Base-by-base conservation (phyloP, 1,139 yeast genomes). In the Debaryomyces subglobosus region DNA sequence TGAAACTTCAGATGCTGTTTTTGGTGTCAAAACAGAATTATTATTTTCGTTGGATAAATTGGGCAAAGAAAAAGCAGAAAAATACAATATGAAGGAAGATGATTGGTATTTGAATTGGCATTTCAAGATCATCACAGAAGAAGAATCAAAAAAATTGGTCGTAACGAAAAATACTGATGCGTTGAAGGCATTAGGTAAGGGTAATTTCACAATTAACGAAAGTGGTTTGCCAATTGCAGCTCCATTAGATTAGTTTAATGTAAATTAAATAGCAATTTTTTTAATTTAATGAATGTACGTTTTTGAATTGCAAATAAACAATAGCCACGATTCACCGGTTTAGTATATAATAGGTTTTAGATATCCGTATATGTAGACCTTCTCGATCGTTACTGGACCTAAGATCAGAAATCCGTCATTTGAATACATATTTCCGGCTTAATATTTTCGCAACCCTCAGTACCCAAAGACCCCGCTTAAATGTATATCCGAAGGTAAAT, bases 1-100 rank as follows among this genome's bases (percentile, higher is more conserved):
- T 48, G 70, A 66, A 48, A 59, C 55, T 20, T 58, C 66, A 8
- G 72, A 68, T 52, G 70, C 71, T 24, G 70, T 66, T 3, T 66
- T 66, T 49, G 68, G 67, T 12, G 68, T 61, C 7, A 64, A 64
- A 49, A 47, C 58, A 12, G 54, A 51, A 13, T 53, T 63, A 43
- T 49, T 62, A 21, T 56, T 60, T 43, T 57, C 55, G 23, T 60
- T 60, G 54, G 57, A 49, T 24, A 54, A 49, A 44, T 47, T 55
- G 38, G 65, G 66, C 29, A 53, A 51, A 27, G 59, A 56, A 34
- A 50, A 53, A 30, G 68, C 68, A 6, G 46, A 47, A 33, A 48
- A 57, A 43, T 54, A 59, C 43, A 54, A 51, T 23, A 60, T 63
- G 58, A 49, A 60, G 3, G 54, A 56, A 21, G 57, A 61, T 37